A percentile compares a stretch with the other conserved stretches of the same genome.
Conservation (phyloP, 108 stramenopile genomes). For the Skeletonema tropicum region DNA sequence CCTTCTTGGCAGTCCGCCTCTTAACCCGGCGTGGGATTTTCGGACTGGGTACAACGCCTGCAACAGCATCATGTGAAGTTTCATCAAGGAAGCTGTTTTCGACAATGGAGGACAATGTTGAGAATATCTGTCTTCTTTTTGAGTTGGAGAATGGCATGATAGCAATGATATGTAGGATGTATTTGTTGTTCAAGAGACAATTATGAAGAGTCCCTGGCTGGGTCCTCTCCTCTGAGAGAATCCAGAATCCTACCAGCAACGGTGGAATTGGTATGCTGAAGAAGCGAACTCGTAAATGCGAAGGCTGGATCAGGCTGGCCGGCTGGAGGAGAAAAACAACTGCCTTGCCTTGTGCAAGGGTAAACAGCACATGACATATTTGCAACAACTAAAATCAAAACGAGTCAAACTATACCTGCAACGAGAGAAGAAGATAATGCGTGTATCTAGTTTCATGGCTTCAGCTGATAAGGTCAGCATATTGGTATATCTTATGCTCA, state of each 20-base stretch:
- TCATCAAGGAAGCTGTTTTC: constrained; percentile 12
- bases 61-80: not conserved
- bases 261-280: no score
- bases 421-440: not conserved
- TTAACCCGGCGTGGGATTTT: not conserved
- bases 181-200: no score
- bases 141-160: not conserved
- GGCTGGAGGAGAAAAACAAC: no score
- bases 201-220: no score
- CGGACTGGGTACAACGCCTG: not conserved
- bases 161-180: not conserved
- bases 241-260: no score
- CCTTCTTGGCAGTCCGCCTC: not conserved
- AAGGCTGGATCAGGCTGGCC: no score
- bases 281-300: no score
- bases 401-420: not conserved
- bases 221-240: no score
- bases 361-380: not conserved
- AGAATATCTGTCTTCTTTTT: not conserved
- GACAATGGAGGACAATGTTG: not conserved
- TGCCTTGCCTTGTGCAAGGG: no score
- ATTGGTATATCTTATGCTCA: not conserved
- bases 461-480: constrained; percentile 23
- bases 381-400: not conserved
- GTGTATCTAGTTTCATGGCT: constrained; percentile 46